Conservation (phyloP, 148 eudicot species). For the Polygonum aviculare region DNA sequence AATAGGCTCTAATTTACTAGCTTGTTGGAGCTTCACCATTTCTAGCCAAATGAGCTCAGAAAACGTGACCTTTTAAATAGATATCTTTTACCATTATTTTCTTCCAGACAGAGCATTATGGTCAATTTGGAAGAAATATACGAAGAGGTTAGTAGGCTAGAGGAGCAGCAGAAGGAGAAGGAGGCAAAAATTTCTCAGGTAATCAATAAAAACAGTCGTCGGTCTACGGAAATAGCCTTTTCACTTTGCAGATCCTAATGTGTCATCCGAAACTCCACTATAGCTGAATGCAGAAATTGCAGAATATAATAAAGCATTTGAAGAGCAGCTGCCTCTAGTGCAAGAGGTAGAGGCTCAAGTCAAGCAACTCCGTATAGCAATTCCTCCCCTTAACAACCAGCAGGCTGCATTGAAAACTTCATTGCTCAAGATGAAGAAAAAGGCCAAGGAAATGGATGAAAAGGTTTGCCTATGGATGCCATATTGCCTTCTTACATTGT, state of each 20-base stretch:
- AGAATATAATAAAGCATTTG: conserved; percentile 43
- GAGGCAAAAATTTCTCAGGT: conserved; percentile 54
- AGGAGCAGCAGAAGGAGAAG: conserved; percentile 43
- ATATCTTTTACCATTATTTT: not conserved
- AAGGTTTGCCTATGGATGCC: conserved; percentile 27
- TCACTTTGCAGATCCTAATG: not conserved
- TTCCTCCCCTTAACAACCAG: conserved; percentile 57
- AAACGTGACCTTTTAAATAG: not conserved
- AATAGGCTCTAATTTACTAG: not conserved
- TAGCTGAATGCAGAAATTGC: conserved; percentile 67
- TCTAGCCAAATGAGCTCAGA: not conserved
- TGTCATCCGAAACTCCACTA: conserved; percentile 7
- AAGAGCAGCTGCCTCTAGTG: conserved; percentile 61
- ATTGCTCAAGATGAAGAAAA: conserved; percentile 54
- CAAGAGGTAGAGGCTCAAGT: conserved; percentile 61
- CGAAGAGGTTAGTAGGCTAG: conserved; percentile 16
- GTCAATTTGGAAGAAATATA: not conserved
- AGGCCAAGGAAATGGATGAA: conserved; percentile 57
- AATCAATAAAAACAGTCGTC: not conserved
- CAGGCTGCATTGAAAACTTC: conserved; percentile 55
- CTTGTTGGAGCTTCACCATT: not conserved
- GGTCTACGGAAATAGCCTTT: not conserved
- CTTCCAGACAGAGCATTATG: not conserved
- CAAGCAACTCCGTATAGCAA: conserved; percentile 50
- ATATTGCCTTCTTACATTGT: not conserved